Base-by-base conservation (phyloP, 2,329 filamentous ascomycete genomes). In the Fusarium tupiense region DNA sequence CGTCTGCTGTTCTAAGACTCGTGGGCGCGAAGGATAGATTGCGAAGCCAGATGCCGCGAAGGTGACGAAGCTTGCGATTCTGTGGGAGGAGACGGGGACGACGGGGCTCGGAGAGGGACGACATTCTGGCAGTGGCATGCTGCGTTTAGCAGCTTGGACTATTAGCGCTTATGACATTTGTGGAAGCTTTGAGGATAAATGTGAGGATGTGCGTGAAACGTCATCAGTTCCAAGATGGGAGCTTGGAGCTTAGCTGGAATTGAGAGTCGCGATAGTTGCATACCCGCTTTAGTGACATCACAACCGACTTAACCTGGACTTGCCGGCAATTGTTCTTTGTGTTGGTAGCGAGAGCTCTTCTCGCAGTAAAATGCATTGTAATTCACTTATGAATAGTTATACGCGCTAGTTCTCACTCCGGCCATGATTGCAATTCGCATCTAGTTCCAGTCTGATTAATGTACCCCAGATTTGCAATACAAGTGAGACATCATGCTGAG, bases 21-120 rank as follows among this genome's bases (percentile, higher is more conserved):
- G 85, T 67, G 86, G 85, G 72, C 85, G 86, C 86, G 75, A 98
- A 91, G 71, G 91, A 91, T 49, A 98, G 86, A 82, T 98, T 98
- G 66, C 96, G 94, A 59, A 98, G 85, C 64, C 93, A 96, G 76
- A 98, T 90, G 75, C 94, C 94, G 78, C 94, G 92, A 9, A 98
- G 88, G 85, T 98, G 95, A 62, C 96, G 91, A 61, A 98, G 87
- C 82, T 93, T 95, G 81, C 95, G 93, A 82, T 98, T 98, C 88
- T 96, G 89, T 24, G 90, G 85, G 37, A 91, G 84, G 71, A 92
- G 85, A 47, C 88, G 85, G 46, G 89, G 88, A 46, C 86, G 84
- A 52, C 82, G 81, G 38, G 80, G 80, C 76, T 83, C 82, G 66
- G 81, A 78, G 68, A 84, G 77, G 69, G 80, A 77, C 53, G 82